Evolutionary conservation across 2,329 filamentous ascomycete genomes (phyloP), one percentile per base, ranked within the genome.

Genomic region (Stromatinia cepivora): DNA sequence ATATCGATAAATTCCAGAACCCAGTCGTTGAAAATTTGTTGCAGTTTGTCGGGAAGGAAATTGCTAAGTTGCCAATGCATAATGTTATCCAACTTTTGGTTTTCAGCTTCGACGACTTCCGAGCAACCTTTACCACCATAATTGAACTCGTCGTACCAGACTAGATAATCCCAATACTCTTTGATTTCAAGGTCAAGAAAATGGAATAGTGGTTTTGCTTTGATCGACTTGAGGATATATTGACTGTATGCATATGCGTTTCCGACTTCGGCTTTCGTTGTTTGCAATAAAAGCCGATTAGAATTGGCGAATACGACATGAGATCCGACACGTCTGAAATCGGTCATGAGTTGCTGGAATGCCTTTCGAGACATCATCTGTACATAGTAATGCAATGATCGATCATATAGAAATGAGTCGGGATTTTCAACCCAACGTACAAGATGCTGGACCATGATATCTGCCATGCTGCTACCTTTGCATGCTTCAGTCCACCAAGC

Each of bases 111-210:
- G 10, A 91, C 85, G 4, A 97, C 92, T 76, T 95, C 88, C 63
- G 90, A 88, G 74, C 93, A 97, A 5, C 92, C 95, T 77, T 96
- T 96, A 71, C 95, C 95, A 68, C 95, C 96, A 76, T 98, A 98
- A 82, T 99, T 99, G 84, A 94, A 97, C 80, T 97, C 93, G 75
- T 99, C 95, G 75, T 98, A 98, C 95, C 95, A 99, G 5, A 97
- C 89, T 0, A 99, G 88, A 76, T 97, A 98, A 79, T 99, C 95
- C 95, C 95, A 99, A 80, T 97, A 99, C 79, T 99, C 95, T 74
- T 94, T 97, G 80, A 99, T 95, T 75, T 97, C 92, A 4, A 99
- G 85, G 76, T 99, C 95, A 72, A 99, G 89, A 78, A 99, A 99
- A 79, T 97, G 92, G 81, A 99, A 99, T 0, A 97, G 86, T 0